Evolutionary conservation across 768 basidiomycete species (phyloP).

Genomic region (Dictyophora rubrovolvata): DNA sequence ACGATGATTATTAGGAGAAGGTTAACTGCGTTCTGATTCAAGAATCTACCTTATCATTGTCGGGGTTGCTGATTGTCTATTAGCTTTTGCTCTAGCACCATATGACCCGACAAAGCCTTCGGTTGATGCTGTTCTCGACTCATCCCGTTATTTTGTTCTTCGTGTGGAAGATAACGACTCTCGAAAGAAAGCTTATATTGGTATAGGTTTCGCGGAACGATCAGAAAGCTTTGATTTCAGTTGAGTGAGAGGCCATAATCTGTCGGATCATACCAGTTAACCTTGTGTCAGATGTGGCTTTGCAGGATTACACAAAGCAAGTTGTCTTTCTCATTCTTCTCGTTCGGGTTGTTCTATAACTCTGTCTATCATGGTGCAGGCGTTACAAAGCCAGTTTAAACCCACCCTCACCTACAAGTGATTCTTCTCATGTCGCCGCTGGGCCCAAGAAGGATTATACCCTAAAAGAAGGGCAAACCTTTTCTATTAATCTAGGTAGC

Average conservation of each 20-base stretch:
- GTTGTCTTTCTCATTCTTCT: conserved; percentile 8
- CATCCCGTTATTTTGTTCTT: conserved; percentile 89
- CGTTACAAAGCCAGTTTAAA: conserved; percentile 56
- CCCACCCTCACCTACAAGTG: conserved; percentile 32
- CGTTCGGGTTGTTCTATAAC: background rate
- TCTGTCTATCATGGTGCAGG: conserved; percentile 24
- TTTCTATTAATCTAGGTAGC: conserved; percentile 75
- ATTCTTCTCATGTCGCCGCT: conserved; percentile 59
- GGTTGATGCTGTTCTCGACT: conserved; percentile 94
- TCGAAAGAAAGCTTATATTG: conserved; percentile 84
- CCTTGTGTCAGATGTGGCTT: conserved; percentile 52
- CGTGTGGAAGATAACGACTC: conserved; percentile 66
- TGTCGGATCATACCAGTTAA: conserved; percentile 6
- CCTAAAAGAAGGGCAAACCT: conserved; percentile 90
- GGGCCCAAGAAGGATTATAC: conserved; percentile 92
- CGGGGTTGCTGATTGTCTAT: conserved; percentile 15
- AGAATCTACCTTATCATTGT: conserved; percentile 2
- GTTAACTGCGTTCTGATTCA: conserved; percentile 32
- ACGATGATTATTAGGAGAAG: conserved; percentile 40
- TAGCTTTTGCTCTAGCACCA: conserved; percentile 80
- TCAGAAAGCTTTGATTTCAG: conserved; percentile 90
- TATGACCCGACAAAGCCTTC: conserved; percentile 72
- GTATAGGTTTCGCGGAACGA: conserved; percentile 85
- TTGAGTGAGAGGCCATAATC: conserved; percentile 31
- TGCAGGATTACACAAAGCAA: conserved; percentile 82